Conservation (phyloP, 2,329 filamentous ascomycete genomes). For the Cytospora piceae region DNA sequence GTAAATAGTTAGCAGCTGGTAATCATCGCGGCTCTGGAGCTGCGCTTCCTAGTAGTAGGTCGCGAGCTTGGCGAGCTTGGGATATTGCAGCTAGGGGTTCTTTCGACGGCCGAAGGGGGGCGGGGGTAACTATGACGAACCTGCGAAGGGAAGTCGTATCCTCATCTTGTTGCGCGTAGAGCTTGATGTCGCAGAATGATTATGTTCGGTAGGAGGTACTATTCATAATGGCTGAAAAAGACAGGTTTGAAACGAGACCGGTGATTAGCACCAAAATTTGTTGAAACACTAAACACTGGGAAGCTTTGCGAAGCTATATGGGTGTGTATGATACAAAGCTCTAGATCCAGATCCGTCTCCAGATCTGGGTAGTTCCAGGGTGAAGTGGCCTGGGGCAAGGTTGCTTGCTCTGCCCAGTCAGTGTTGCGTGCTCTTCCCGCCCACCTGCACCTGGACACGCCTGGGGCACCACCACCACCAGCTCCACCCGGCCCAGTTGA, state of each 20-base stretch:
- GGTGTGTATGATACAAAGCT: background rate
- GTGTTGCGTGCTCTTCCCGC: background rate
- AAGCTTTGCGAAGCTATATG: conserved; percentile 13
- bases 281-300: background rate
- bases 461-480: conserved; percentile 6
- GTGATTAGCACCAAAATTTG: background rate
- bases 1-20: conserved; percentile 28
- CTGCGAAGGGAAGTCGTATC: conserved; percentile 86
- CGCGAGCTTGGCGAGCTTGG: background rate
- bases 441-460: background rate
- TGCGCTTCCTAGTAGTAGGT: too few relatives aligned
- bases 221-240: conserved; percentile 8
- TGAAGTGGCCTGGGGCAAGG: conserved; percentile 21
- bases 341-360: background rate
- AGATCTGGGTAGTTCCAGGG: conserved; percentile 11
- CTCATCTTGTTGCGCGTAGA: conserved; percentile 60
- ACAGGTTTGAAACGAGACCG: background rate
- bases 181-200: conserved; percentile 4
- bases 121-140: conserved; percentile 48
- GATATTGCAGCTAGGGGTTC: background rate
- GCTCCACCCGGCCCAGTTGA: conserved; percentile 8
- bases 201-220: conserved; percentile 13
- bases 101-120: background rate
- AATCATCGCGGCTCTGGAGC: background rate
- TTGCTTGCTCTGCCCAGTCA: conserved; percentile 1